phyloP scores from a whole-genome alignment of 148 eudicot species.

The Rhododendron williamsianum region DNA sequence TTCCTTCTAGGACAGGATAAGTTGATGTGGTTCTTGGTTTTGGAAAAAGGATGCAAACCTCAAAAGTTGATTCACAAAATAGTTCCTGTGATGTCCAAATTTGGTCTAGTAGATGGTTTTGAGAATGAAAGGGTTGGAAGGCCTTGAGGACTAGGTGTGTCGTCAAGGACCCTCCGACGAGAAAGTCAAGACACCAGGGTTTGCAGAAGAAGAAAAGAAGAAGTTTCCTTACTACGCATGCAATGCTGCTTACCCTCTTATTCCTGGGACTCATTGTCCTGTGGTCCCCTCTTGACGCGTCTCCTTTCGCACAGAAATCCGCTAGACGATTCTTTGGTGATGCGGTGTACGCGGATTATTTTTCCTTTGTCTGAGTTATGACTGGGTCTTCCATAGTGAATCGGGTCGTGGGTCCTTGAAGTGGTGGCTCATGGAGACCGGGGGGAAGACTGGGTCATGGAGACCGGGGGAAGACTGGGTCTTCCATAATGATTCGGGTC shows the following conservation, averaged over 20 bases:
- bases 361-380: not conserved
- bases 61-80: not conserved
- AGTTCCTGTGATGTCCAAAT: not conserved
- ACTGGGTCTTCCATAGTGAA: too few relatives aligned
- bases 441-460: too few relatives aligned
- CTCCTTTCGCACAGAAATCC: not conserved
- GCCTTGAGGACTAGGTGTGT: not conserved
- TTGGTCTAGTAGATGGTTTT: not conserved
- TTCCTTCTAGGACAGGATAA: not conserved
- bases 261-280: not conserved
- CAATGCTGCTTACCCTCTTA: not conserved
- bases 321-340: not conserved
- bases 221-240: not conserved
- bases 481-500: too few relatives aligned
- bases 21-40: not conserved
- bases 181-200: too few relatives aligned
- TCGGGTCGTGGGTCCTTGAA: not conserved
- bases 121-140: not conserved
- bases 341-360: not conserved
- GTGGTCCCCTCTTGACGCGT: not conserved
- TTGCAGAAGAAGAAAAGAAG: too few relatives aligned
- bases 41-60: not conserved
- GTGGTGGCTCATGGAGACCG: not conserved
- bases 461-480: too few relatives aligned
- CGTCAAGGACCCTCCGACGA: not conserved